Evolutionary conservation across 192 early-diverging fungal species (phyloP).

Genomic region (Piromyces sp.): DNA sequence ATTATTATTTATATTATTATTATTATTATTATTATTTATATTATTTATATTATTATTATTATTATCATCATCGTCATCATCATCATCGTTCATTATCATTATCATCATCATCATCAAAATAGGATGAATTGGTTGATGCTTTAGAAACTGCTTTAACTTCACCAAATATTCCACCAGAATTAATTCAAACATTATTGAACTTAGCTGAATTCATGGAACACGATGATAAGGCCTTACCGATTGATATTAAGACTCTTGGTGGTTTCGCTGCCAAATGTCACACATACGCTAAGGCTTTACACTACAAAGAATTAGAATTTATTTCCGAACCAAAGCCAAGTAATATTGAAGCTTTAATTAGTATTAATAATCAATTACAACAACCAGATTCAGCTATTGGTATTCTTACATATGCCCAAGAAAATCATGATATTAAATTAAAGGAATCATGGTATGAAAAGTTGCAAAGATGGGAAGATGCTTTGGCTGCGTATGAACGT

Average conservation of each 20-base stretch:
- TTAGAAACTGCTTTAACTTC: slow-evolving; percentile 67
- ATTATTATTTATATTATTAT: no score
- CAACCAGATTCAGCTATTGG: slow-evolving; percentile 92
- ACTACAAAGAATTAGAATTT: slow-evolving; percentile 94
- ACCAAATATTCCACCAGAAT: slow-evolving; percentile 75
- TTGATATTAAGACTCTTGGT: slow-evolving; percentile 76
- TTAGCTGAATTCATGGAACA: slow-evolving; percentile 97
- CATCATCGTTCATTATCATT: no score
- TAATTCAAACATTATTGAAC: slow-evolving; percentile 75
- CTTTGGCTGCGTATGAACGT: slow-evolving; percentile 62
- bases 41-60: no score
- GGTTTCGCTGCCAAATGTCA: slow-evolving; percentile 81
- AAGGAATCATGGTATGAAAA: slow-evolving; percentile 88
- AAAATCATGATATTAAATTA: slow-evolving; percentile 62
- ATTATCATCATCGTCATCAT: no score
- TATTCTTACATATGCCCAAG: slow-evolving; percentile 75
- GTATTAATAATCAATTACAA: slow-evolving; percentile 85
- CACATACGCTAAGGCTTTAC: slow-evolving; percentile 93
- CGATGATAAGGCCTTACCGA: slow-evolving; percentile 84
- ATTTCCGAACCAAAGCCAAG: slow-evolving; percentile 58
- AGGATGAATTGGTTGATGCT: slow-evolving; percentile 63
- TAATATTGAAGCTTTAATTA: slow-evolving; percentile 78
- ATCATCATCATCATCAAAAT: no score
- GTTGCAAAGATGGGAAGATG: slow-evolving; percentile 85
- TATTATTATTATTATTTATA: no score